A percentile compares a stretch with the other conserved stretches of the same genome.
phyloP scores from a whole-genome alignment of 495 filamentous ascomycete genomes.

The Ascodesmis nigricans region DNA sequence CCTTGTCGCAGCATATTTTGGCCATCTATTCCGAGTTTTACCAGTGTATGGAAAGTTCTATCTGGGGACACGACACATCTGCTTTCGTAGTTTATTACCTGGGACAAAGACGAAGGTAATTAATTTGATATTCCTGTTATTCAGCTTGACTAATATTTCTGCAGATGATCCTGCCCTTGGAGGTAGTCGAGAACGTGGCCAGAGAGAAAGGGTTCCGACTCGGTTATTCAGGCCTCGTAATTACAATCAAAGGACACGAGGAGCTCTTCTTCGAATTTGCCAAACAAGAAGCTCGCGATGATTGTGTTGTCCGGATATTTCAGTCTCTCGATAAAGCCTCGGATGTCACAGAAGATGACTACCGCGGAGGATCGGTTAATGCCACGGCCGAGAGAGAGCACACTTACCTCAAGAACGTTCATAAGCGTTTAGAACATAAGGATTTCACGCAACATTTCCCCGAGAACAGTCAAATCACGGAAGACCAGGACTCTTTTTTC shows the following conservation, averaged over 20 bases:
- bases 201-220: constrained; percentile 91
- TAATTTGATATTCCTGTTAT: too few species aligned
- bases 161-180: constrained; percentile 59
- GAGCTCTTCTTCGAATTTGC: constrained; percentile 94
- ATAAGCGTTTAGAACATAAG: too few species aligned
- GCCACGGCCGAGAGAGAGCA: too few species aligned
- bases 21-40: constrained; percentile 64
- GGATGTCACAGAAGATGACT: too few species aligned
- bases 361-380: too few species aligned
- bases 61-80: constrained; percentile 71
- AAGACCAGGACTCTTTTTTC: constrained; percentile 56
- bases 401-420: too few species aligned
- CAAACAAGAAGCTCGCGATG: constrained; percentile 53
- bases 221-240: constrained; percentile 74
- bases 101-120: constrained; percentile 65
- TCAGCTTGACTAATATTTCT: constrained; percentile 3
- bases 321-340: too few species aligned
- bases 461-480: constrained; percentile 14
- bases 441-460: too few species aligned
- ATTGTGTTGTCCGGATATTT: too few species aligned
- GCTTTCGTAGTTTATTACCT: constrained; percentile 76
- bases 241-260: constrained; percentile 82
- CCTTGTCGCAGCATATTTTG: constrained; percentile 80
- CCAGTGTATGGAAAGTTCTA: constrained; percentile 96
- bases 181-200: constrained; percentile 79